A percentile compares a stretch with the other conserved stretches of the same genome.
Conservation (phyloP, 2,329 filamentous ascomycete genomes). For the Neopestalotiopsis sp. region DNA sequence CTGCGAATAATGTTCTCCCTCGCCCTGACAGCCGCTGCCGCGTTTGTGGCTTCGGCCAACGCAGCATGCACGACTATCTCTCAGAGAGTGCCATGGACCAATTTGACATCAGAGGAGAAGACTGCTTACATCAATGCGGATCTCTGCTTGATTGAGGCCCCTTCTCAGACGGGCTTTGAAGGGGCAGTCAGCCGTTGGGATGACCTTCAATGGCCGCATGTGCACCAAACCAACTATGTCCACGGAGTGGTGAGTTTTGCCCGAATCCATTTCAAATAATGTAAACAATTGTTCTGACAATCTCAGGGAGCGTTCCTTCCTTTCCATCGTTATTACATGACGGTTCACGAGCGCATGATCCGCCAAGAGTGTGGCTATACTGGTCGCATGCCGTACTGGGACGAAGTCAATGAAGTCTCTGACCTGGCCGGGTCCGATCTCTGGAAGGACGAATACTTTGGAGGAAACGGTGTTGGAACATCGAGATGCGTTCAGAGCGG, state of each 20-base stretch:
- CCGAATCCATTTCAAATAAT: no score
- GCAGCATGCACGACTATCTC: not conserved
- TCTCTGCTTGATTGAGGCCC: not conserved
- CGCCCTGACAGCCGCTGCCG: not conserved
- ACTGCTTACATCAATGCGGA: slow-evolving; percentile 5
- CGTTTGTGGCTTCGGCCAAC: not conserved
- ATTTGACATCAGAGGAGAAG: slow-evolving; percentile 6
- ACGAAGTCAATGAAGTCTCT: not conserved
- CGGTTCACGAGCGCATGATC: slow-evolving; percentile 7
- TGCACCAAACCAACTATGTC: not conserved
- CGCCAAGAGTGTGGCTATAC: slow-evolving; percentile 19
- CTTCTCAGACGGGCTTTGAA: not conserved
- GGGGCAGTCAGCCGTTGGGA: slow-evolving; percentile 3
- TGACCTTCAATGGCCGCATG: slow-evolving; percentile 7
- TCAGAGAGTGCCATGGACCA: not conserved
- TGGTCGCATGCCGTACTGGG: slow-evolving; percentile 22
- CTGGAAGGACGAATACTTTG: slow-evolving; percentile 3
- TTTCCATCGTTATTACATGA: slow-evolving; percentile 36
- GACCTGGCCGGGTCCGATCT: not conserved
- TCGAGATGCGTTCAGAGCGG: not conserved
- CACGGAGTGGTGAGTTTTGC: not conserved
- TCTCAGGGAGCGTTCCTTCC: slow-evolving; percentile 34
- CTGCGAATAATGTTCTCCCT: not conserved
- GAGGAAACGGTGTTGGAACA: slow-evolving; percentile 1
- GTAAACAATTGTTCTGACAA: not conserved